Evolutionary conservation across 2,329 filamentous ascomycete genomes (phyloP).

Genomic region (Parafenestella ontariensis): DNA sequence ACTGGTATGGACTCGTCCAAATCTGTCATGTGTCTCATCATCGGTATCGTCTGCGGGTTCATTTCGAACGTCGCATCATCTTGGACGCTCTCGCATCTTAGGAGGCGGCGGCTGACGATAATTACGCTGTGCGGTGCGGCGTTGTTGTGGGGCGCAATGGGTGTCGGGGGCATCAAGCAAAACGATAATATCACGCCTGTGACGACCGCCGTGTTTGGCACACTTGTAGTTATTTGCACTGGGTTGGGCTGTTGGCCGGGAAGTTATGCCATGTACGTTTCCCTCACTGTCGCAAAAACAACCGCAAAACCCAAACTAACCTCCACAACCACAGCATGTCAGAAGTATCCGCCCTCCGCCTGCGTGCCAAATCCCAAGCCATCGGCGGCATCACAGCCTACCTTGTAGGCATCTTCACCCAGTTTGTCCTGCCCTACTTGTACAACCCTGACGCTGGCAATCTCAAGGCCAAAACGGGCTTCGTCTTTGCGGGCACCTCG

Average conservation of each 20-base stretch:
- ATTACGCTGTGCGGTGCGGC: constrained; percentile 12
- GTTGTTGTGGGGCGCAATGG: constrained; percentile 19
- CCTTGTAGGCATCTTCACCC: not conserved
- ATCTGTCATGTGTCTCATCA: constrained; percentile 19
- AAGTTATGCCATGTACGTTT: constrained; percentile 16
- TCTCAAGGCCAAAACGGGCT: constrained; percentile 48
- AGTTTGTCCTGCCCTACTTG: constrained; percentile 39
- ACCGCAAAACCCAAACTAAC: no score
- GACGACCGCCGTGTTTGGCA: constrained; percentile 13
- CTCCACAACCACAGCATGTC: not conserved
- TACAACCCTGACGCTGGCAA: constrained; percentile 49
- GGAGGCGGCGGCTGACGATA: constrained; percentile 14
- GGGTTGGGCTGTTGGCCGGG: constrained; percentile 25
- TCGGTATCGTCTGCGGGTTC: constrained; percentile 16
- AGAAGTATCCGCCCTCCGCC: constrained; percentile 1
- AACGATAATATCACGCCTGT: constrained; percentile 12
- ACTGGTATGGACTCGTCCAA: constrained; percentile 15
- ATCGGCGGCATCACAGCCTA: constrained; percentile 1
- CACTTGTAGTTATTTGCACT: constrained; percentile 10
- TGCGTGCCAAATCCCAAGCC: constrained; percentile 4
- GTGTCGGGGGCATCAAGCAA: constrained; percentile 22
- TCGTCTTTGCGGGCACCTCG: constrained; percentile 41
- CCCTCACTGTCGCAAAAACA: no score
- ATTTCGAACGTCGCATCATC: constrained; percentile 15
- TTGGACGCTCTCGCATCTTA: constrained; percentile 22